Evolutionary conservation across 2,329 filamentous ascomycete genomes (phyloP), one percentile per base, ranked within the genome.

Genomic region (Metarhizium album): DNA sequence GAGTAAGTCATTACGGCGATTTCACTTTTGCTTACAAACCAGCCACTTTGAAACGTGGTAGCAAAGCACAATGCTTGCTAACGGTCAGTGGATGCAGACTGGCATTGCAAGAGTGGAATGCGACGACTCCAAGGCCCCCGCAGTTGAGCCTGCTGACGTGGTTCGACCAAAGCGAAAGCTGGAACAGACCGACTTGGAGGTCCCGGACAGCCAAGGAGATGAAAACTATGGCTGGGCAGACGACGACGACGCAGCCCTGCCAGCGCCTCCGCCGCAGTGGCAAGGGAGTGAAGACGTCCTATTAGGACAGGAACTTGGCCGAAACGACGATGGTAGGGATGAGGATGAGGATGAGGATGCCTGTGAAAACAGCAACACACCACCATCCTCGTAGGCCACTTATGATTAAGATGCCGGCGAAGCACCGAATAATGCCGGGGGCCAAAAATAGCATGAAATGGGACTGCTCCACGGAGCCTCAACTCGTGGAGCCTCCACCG

Each of bases 201-300:
- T 82, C 45, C 73, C 78, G 2, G 79, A 82, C 54, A 84, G 79
- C 55, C 80, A 83, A 42, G 78, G 76, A 29, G 82, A 84, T 53
- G 84, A 87, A 55, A 80, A 86, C 59, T 87, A 87, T 59, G 84
- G 83, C 14, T 89, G 84, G 84, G 77, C 76, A 38, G 79, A 85
- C 48, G 78, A 80, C 43, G 81, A 84, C 58, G 82, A 84, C 51
- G 75, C 78, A 50, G 73, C 76, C 47, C 68, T 82, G 58, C 79
- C 80, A 11, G 70, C 68, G 3, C 76, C 75, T 65, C 80, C 80
- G n/a, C 79, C 79, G 8, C 80, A 84, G 62, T 83, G 79, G 79
- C 80, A 84, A 64, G 81, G 80, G 20, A 84, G 80, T 57, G 80
- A 84, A 59, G 81, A 84, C 59, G 67, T 83, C 43, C 67, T 84